Evolutionary conservation across 805 yeast species (phyloP), one percentile per base, ranked within the genome.

Genomic region (Barnettozyma vustinii): DNA sequence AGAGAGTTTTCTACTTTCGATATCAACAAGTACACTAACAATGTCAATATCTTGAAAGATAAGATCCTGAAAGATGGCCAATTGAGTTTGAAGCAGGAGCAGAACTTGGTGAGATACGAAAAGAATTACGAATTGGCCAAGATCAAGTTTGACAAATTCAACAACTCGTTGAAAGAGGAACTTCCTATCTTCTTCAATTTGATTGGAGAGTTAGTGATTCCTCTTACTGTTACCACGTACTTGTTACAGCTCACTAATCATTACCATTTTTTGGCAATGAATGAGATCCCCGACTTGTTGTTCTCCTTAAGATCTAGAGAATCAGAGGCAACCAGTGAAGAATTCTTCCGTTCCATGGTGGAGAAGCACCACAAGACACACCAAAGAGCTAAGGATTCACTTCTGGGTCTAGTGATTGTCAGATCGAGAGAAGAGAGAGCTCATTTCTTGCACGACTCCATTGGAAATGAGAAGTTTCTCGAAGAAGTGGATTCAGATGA

Each of bases 131-230:
- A 59, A 51, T 59, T 57, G 46, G 64, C 55, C 52, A 67, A 53
- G 49, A 65, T 50, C 58, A 72, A 57, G 44, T 77, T 72, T 54
- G 71, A 72, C 2, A 43, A 51, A 10, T 52, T 69, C 33, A 76
- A 78, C 56, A 52, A 56, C 5, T 45, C 54, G 3, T 63, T 80
- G 51, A 76, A 76, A 49, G 50, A 49, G 27, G 84, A 79, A 39
- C 56, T 81, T 1, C 83, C 84, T 0, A 44, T 51, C 3, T 73
- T 77, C 43, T 66, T 73, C 48, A 48, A 61, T 7, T 58, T 73
- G 10, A 60, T 72, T 0, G 50, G 62, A 4, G 42, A 55, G 13
- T 56, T 73, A 21, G 56, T 71, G 37, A 57, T 60, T 21, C 70
- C 69, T 5, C 39, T 58, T 2, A 47, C 42, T 16, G 43, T 32